Evolutionary conservation across 169 alveolate genomes (phyloP).

Genomic region (Plasmodium knowlesi): DNA sequence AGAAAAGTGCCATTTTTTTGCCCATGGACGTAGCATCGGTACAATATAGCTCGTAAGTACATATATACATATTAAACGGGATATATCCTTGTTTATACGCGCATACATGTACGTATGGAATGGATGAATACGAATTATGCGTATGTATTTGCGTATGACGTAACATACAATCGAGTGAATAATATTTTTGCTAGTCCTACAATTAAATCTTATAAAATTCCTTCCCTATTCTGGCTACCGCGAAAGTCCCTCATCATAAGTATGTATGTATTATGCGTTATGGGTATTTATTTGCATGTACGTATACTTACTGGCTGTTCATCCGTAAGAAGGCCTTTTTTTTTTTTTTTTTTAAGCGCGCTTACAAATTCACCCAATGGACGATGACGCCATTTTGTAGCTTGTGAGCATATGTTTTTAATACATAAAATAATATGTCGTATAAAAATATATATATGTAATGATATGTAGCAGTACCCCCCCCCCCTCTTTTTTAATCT

Average conservation of each 20-base stretch:
- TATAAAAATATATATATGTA: background rate
- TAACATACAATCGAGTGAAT: background rate
- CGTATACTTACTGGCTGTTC: background rate
- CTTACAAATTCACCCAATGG: background rate
- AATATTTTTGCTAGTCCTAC: background rate
- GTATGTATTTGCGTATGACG: background rate
- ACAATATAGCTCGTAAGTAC: background rate
- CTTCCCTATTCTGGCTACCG: background rate
- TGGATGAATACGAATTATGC: background rate
- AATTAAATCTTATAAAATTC: background rate
- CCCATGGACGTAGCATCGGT: background rate
- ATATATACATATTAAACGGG: background rate
- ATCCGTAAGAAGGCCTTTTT: background rate
- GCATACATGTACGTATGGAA: background rate
- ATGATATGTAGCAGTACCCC: background rate
- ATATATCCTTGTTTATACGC: background rate
- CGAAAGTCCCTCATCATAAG: background rate
- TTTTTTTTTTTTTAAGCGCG: background rate
- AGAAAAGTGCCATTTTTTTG: background rate
- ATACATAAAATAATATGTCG: background rate
- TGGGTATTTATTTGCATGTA: background rate
- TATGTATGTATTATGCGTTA: background rate
- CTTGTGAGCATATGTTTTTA: background rate
- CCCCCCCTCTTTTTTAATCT: background rate
- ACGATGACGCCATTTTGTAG: background rate